These are phyloP conservation scores for Euphrasia confusa DNA, from an alignment of 257 asterid genomes.

Conservation along the genomic window DNA sequence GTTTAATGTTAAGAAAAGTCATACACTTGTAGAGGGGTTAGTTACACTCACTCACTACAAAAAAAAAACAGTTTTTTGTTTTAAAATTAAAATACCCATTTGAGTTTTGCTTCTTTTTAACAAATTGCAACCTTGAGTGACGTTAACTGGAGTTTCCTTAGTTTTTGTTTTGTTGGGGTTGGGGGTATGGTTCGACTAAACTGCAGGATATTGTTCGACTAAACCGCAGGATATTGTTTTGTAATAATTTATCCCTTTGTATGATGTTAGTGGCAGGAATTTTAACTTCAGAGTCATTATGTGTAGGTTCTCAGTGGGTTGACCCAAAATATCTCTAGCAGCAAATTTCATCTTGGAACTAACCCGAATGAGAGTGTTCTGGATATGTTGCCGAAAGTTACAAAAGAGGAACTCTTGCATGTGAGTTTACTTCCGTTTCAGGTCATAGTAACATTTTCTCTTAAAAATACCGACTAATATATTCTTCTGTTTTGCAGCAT, in stretches of 20 bases:
- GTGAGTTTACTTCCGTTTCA: conserved; percentile 40
- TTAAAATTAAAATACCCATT: neutral
- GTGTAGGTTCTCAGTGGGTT: conserved; percentile 69
- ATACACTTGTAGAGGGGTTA: neutral
- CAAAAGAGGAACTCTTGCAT: conserved; percentile 64
- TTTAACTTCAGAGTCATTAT: conserved; percentile 23
- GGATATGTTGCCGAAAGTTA: conserved; percentile 68
- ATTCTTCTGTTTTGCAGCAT: conserved; percentile 45
- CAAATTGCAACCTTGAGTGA: conserved; percentile 1
- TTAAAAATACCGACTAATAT: conserved; percentile 1
- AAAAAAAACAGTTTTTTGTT: neutral
- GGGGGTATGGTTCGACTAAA: neutral
- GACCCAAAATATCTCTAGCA: conserved; percentile 81
- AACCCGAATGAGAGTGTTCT: conserved; percentile 70
- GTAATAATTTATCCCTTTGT: neutral
- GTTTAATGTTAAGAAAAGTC: conserved; percentile 18
- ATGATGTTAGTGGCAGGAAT: conserved; percentile 23
- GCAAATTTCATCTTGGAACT: conserved; percentile 79
- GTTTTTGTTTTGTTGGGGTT: neutral
- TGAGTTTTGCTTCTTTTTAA: neutral
- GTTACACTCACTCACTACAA: neutral
- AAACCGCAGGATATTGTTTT: neutral
- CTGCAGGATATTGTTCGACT: too few relatives aligned
- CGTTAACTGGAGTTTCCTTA: neutral
- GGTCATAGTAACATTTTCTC: conserved; percentile 4